Conservation (phyloP, 495 filamentous ascomycete genomes). For the Penicillium lividum region DNA sequence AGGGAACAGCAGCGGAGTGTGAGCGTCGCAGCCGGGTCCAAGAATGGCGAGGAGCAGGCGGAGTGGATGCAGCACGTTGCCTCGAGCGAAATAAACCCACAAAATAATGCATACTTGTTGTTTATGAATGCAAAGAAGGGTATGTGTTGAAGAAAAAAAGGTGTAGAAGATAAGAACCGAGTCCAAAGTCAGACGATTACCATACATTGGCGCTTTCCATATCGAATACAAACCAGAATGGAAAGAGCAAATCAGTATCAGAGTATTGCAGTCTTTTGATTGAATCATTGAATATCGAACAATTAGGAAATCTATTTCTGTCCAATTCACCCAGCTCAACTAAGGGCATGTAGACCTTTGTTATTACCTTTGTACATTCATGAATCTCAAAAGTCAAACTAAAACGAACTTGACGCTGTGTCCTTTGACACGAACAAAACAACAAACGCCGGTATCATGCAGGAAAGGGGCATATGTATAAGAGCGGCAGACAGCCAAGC, state of each 20-base stretch:
- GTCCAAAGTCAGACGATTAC: neutral
- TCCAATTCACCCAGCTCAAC: slow-evolving; percentile 19
- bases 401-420: neutral
- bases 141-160: neutral
- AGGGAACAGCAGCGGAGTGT: slow-evolving; percentile 5
- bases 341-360: slow-evolving; percentile 17
- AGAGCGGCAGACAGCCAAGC: slow-evolving; percentile 4
- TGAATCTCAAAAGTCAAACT: slow-evolving; percentile 15
- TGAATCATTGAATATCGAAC: neutral
- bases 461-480: slow-evolving; percentile 33
- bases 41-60: slow-evolving; percentile 11
- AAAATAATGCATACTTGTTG: slow-evolving; percentile 20
- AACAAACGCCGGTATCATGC: slow-evolving; percentile 47
- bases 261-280: neutral
- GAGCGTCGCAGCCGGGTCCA: slow-evolving; percentile 14
- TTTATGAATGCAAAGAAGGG: neutral
- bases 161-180: neutral
- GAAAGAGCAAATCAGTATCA: neutral
- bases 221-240: neutral
- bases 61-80: neutral
- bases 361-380: slow-evolving; percentile 37
- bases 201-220: neutral
- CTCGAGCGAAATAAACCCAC: slow-evolving; percentile 18
- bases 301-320: slow-evolving; percentile 36
- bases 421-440: slow-evolving; percentile 9